Evolutionary conservation across 2,329 filamentous ascomycete genomes (phyloP).

Genomic region (Chalara sp.): DNA sequence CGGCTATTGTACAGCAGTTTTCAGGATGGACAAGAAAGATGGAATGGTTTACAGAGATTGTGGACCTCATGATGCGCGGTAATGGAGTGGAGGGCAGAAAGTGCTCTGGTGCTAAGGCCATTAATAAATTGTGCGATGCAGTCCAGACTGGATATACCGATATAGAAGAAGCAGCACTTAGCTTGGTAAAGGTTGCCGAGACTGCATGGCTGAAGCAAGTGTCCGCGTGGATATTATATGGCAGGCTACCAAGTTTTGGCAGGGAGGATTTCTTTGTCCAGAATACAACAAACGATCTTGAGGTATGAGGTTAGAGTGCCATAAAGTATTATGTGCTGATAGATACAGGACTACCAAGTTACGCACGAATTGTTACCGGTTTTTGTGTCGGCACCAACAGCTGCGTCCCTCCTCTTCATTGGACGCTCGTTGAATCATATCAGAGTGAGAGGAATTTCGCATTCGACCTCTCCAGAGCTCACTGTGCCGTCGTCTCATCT

Average conservation of each 20-base stretch:
- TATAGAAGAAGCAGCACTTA: slow-evolving; percentile 68
- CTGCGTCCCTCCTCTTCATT: slow-evolving; percentile 81
- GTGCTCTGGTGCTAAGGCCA: slow-evolving; percentile 65
- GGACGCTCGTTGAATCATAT: slow-evolving; percentile 86
- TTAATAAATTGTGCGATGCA: slow-evolving; percentile 69
- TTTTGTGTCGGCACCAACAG: slow-evolving; percentile 70
- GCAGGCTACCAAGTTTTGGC: slow-evolving; percentile 70
- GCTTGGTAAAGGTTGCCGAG: slow-evolving; percentile 72
- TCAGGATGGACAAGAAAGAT: slow-evolving; percentile 78
- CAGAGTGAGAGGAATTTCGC: slow-evolving; percentile 43
- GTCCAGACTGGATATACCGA: slow-evolving; percentile 84
- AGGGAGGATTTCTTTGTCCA: slow-evolving; percentile 82
- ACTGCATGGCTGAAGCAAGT: slow-evolving; percentile 87
- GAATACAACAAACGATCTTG: slow-evolving; percentile 29
- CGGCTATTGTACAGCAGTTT: slow-evolving; percentile 77
- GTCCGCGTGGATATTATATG: slow-evolving; percentile 86
- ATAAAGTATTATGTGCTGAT: slow-evolving; percentile 6
- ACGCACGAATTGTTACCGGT: slow-evolving; percentile 61
- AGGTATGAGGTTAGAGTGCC: slow-evolving; percentile 20
- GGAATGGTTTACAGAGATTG: slow-evolving; percentile 77
- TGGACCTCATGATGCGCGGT: slow-evolving; percentile 56
- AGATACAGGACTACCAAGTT: slow-evolving; percentile 49
- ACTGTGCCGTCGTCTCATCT: slow-evolving; percentile 63
- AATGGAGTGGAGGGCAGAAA: slow-evolving; percentile 19
- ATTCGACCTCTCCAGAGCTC: slow-evolving; percentile 40